phyloP scores from a whole-genome alignment of 345 rosid species.

The Bruguiera gymnorhiza region DNA sequence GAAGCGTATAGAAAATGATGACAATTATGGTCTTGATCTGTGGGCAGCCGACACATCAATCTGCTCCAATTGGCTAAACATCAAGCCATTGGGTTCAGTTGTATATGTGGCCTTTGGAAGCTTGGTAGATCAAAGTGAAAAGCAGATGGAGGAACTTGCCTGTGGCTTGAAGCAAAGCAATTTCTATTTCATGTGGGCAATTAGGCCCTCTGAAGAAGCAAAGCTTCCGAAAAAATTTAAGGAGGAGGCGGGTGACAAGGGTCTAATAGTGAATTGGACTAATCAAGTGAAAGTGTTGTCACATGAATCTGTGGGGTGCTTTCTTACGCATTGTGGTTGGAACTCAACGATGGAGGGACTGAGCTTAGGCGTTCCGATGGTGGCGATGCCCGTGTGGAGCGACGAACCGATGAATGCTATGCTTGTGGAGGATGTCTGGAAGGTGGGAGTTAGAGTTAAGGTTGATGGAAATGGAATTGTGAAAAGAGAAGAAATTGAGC shows the following conservation, averaged over 20 bases:
- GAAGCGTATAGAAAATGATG: slow-evolving; percentile 39
- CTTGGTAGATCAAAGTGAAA: slow-evolving; percentile 35
- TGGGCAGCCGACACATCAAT: slow-evolving; percentile 28
- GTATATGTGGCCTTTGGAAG: slow-evolving; percentile 72
- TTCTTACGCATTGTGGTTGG: slow-evolving; percentile 28
- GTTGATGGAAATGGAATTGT: slow-evolving; percentile 22
- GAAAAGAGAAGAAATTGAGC: slow-evolving; percentile 21
- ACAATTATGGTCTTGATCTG: slow-evolving; percentile 48
- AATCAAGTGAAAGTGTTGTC: slow-evolving; percentile 19
- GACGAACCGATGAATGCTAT: slow-evolving; percentile 25
- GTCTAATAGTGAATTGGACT: slow-evolving; percentile 12
- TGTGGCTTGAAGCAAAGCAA: slow-evolving; percentile 29
- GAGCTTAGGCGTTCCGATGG: slow-evolving; percentile 30
- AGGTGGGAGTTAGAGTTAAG: slow-evolving; percentile 22
- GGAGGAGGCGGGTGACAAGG: slow-evolving; percentile 8
- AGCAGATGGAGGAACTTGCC: slow-evolving; percentile 57
- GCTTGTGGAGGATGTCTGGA: slow-evolving; percentile 25
- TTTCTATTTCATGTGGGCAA: slow-evolving; percentile 51
- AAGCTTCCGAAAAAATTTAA: slow-evolving; percentile 40
- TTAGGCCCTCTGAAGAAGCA: slow-evolving; percentile 41
- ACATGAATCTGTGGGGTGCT: slow-evolving; percentile 16
- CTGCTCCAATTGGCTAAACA: slow-evolving; percentile 41
- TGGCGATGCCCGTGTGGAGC: slow-evolving; percentile 29
- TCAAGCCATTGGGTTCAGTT: slow-evolving; percentile 46
- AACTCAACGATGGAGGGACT: slow-evolving; percentile 30